Evolutionary conservation across 106 monocot species (phyloP), one percentile per base, ranked within the genome.

Genomic region (Dendrobium officinale): DNA sequence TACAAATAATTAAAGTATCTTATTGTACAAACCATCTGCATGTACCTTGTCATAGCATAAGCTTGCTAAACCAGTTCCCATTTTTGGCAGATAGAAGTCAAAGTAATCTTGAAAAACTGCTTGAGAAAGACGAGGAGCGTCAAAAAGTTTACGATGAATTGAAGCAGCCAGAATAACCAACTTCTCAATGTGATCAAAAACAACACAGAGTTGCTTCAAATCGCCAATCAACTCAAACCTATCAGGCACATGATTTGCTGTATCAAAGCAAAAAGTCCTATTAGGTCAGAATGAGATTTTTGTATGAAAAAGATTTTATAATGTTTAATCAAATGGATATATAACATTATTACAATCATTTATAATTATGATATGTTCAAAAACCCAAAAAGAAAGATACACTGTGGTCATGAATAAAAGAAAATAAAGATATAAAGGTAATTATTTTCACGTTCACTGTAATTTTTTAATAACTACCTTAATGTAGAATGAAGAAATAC

Each of bases 181-280:
- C 81, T 93, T 95, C 79, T 99, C 95, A 41, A 99, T 84, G 59
- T 91, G 89, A 66, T 91, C 86, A 83, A 99, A 99, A 67, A 90
- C 84, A 82, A 75, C 61, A 86, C 91, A 95, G 17, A 99, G 88
- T 40, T 85, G 90, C 55, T 74, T 90, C 70, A 99, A 68, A 72
- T 95, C 95, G 54, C 85, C 87, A 80, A 90, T 86, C 61, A 99
- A 79, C 77, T 93, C 91, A 59, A 31, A 45, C 73, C 80, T 87
- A 75, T 95, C 92, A 80, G 75, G 82, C 26, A 82, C 45, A 83
- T 77, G 37, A 42, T 86, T 86, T 64, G 67, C 98, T 95, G 87
- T 55, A 42, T 45, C 26, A 80, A 51, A 55, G 37, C 15, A 70
- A 70, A 70, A 13, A 16, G n/a, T 33, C 29, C 37, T 66, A 37